phyloP scores from a whole-genome alignment of 306 rosid species.

The Alnus rubra region DNA sequence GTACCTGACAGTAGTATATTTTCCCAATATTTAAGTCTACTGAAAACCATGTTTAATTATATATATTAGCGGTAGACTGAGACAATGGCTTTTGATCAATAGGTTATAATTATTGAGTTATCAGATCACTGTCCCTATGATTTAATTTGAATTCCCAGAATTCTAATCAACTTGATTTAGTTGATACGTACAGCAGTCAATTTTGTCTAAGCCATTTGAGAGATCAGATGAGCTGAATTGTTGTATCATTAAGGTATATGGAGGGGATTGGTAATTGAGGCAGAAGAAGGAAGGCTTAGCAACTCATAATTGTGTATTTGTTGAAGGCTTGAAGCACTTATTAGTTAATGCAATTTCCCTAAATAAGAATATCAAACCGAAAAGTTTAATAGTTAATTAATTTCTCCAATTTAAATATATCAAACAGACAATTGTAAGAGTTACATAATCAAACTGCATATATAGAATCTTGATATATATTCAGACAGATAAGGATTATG shows the following conservation, averaged over 20 bases:
- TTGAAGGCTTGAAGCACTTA: background rate
- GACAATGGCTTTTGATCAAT: background rate
- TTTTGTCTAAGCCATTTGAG: too few relatives aligned
- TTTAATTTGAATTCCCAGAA: too few relatives aligned
- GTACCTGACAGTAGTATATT: constrained; percentile 9
- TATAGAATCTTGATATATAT: too few relatives aligned
- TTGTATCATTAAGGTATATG: too few relatives aligned
- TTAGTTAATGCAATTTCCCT: background rate
- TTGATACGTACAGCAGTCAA: too few relatives aligned
- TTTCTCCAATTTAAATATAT: background rate
- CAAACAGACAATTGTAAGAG: background rate
- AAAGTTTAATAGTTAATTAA: background rate
- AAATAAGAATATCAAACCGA: background rate
- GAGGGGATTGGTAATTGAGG: too few relatives aligned
- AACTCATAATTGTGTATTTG: too few relatives aligned
- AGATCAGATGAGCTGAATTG: too few relatives aligned
- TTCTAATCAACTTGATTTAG: too few relatives aligned
- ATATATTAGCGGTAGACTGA: background rate
- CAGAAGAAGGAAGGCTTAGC: too few relatives aligned
- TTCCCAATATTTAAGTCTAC: constrained; percentile 29
- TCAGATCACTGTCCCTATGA: background rate
- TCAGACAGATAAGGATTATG: background rate
- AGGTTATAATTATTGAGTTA: background rate
- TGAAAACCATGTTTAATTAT: background rate
- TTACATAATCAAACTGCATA: background rate